Evolutionary conservation across 441 rosid species (phyloP).

Genomic region (Omphalea diandra): DNA sequence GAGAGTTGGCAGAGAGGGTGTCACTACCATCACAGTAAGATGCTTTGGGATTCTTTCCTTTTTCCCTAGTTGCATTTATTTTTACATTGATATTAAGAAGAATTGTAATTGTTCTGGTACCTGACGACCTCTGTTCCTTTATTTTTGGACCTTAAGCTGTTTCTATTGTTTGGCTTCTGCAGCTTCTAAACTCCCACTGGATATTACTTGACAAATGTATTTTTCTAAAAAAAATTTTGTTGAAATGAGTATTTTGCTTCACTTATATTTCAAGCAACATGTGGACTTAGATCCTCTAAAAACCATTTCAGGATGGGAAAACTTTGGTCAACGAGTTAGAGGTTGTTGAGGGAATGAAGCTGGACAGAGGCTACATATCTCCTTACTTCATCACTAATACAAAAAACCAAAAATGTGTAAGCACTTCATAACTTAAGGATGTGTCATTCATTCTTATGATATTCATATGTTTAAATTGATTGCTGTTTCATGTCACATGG

Average conservation of each 20-base stretch:
- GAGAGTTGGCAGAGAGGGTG: conserved; percentile 80
- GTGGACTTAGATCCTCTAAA: background rate
- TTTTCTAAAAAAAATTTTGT: background rate
- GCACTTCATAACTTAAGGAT: conserved; percentile 19
- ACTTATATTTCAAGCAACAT: background rate
- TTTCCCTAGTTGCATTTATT: background rate
- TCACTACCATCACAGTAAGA: conserved; percentile 67
- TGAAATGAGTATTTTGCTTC: background rate
- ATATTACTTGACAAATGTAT: background rate
- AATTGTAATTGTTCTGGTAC: background rate
- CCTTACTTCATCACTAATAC: conserved; percentile 80
- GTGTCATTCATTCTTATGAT: background rate
- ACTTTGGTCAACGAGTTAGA: conserved; percentile 78
- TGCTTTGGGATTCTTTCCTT: background rate
- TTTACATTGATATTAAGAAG: background rate
- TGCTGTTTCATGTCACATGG: background rate
- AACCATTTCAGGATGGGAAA: conserved; percentile 66
- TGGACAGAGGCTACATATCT: conserved; percentile 82
- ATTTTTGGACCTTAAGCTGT: conserved; percentile 4
- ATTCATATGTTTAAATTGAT: background rate
- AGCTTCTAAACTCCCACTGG: background rate
- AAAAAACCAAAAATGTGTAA: conserved; percentile 89
- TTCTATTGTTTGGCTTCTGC: background rate
- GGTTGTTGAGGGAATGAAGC: conserved; percentile 91
- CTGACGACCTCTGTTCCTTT: background rate